Conservation (phyloP, 2,329 filamentous ascomycete genomes). For the Cryphonectria parasitica region DNA sequence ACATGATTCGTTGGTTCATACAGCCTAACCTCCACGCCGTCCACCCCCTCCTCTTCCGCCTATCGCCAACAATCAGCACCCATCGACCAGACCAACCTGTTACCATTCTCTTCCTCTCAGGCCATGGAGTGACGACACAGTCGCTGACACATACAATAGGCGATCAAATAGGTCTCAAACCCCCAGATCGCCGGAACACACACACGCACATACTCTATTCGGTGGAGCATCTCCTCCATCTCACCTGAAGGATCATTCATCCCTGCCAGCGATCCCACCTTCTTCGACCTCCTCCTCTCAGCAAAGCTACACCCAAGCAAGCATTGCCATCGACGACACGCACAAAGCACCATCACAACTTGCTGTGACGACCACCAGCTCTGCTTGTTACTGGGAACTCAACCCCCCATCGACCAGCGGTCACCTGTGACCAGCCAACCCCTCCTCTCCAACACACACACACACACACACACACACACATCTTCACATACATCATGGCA, state of each 20-base stretch:
- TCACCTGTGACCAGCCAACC: background rate
- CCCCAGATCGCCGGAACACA: conserved; percentile 1
- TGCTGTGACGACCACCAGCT: background rate
- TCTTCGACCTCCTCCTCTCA: conserved; percentile 7
- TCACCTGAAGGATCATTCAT: conserved; percentile 7
- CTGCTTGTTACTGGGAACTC: background rate
- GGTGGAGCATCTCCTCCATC: conserved; percentile 19
- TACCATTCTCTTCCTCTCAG: background rate
- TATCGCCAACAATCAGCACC: background rate
- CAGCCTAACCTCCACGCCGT: background rate
- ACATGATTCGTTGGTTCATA: background rate
- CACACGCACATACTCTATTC: conserved; percentile 20
- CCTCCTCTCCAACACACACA: background rate
- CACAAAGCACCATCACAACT: background rate
- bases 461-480: background rate
- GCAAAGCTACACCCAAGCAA: background rate
- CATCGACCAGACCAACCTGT: background rate
- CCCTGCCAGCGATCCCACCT: conserved; percentile 28
- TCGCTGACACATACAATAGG: background rate
- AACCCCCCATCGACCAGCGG: background rate
- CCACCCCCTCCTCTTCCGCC: too few relatives aligned
- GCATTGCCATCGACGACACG: background rate
- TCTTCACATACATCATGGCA: conserved; percentile 47
- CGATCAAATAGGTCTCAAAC: background rate
- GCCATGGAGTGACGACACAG: conserved; percentile 1